Evolutionary conservation across 768 basidiomycete genomes (phyloP).

Genomic region (Termitomyces sp.): DNA sequence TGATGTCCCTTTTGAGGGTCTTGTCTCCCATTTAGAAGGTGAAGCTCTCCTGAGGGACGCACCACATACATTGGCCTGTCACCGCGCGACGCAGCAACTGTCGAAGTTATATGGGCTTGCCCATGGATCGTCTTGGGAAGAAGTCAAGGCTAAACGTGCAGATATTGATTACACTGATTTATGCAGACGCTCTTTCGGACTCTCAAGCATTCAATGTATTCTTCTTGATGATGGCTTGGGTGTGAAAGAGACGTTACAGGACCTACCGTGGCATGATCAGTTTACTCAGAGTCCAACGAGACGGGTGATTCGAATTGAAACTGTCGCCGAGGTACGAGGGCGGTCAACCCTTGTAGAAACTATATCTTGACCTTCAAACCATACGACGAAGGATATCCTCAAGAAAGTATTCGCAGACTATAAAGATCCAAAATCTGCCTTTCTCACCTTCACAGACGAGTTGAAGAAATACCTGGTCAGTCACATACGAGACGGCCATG

Average conservation of each 20-base stretch:
- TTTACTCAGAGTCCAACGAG: slow-evolving; percentile 53
- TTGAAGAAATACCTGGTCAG: slow-evolving; percentile 37
- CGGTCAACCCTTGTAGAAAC: not conserved
- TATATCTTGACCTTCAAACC: not conserved
- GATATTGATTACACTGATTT: slow-evolving; percentile 52
- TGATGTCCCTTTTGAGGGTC: slow-evolving; percentile 56
- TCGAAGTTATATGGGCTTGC: slow-evolving; percentile 46
- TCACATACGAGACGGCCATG: slow-evolving; percentile 42
- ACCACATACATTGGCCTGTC: slow-evolving; percentile 54
- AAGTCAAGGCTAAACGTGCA: slow-evolving; percentile 47
- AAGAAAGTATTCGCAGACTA: slow-evolving; percentile 21
- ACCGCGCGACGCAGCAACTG: slow-evolving; percentile 57
- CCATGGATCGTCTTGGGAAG: slow-evolving; percentile 50
- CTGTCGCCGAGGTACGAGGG: slow-evolving; percentile 60
- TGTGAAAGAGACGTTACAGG: slow-evolving; percentile 44
- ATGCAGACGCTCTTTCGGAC: slow-evolving; percentile 53
- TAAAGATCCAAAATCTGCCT: slow-evolving; percentile 19
- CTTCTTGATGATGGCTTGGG: slow-evolving; percentile 75
- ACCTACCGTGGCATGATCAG: slow-evolving; percentile 60
- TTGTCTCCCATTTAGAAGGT: slow-evolving; percentile 64
- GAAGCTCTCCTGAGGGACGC: slow-evolving; percentile 51
- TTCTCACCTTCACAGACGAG: slow-evolving; percentile 30
- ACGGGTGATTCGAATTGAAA: slow-evolving; percentile 69
- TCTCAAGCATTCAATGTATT: slow-evolving; percentile 62
- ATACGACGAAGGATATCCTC: slow-evolving; percentile 28